Evolutionary conservation across 2,329 filamentous ascomycete genomes (phyloP).

Genomic region (Alternaria sp.): DNA sequence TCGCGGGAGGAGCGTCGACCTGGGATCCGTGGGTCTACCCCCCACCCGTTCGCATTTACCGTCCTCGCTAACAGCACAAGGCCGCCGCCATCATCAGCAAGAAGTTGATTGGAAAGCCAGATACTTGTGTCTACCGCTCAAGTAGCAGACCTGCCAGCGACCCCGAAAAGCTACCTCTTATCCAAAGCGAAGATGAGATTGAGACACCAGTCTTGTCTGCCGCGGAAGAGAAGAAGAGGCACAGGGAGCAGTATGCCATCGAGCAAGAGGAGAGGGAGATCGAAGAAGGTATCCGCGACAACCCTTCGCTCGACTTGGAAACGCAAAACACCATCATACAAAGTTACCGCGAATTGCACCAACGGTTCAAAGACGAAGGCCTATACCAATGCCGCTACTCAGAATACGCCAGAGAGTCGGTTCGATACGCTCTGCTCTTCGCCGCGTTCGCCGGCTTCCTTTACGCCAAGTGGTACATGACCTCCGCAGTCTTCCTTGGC

Average conservation of each 20-base stretch:
- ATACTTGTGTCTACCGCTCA: slow-evolving; percentile 31
- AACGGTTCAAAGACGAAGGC: slow-evolving; percentile 61
- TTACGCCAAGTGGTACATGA: slow-evolving; percentile 61
- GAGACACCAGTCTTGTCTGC: slow-evolving; percentile 6
- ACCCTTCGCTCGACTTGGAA: slow-evolving; percentile 60
- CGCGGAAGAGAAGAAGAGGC: slow-evolving; percentile 23
- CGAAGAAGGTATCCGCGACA: slow-evolving; percentile 42
- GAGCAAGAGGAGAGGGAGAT: slow-evolving; percentile 48
- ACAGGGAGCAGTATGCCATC: slow-evolving; percentile 41
- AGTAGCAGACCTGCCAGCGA: slow-evolving; percentile 19
- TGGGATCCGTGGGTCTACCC: slow-evolving; percentile 35
- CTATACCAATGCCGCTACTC: slow-evolving; percentile 65
- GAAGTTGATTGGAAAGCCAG: slow-evolving; percentile 27
- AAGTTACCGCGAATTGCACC: slow-evolving; percentile 65
- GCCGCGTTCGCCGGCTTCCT: slow-evolving; percentile 56
- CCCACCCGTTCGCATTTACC: slow-evolving; percentile 4
- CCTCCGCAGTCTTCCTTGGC: slow-evolving; percentile 65
- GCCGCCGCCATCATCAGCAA: slow-evolving; percentile 35
- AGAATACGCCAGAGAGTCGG: slow-evolving; percentile 65
- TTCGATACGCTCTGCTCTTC: slow-evolving; percentile 63
- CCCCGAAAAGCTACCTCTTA: slow-evolving; percentile 32
- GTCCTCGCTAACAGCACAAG: slow-evolving; percentile 30
- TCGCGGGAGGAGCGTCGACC: slow-evolving; percentile 33
- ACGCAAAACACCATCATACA: slow-evolving; percentile 62
- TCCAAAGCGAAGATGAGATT: slow-evolving; percentile 10